Percentiles rank a stretch among this genome's conserved stretches.
These are phyloP conservation scores for Aspergillus kassunensis DNA, from an alignment of 495 filamentous ascomycete genomes.

Conservation along the genomic window DNA sequence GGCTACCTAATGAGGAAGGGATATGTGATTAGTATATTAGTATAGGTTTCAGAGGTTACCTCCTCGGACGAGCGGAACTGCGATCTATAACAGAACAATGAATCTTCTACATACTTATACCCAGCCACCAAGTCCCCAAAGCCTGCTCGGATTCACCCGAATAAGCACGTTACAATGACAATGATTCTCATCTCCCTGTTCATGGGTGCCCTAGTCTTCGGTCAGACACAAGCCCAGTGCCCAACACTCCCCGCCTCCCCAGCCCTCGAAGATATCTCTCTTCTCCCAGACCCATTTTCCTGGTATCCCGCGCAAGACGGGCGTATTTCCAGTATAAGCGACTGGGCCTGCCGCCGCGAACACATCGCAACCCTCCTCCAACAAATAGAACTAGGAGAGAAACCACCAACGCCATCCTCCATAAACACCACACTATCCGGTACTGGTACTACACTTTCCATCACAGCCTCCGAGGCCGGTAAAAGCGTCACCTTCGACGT, in stretches of 20 bases:
- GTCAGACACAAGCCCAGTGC: background rate
- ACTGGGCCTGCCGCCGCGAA: constrained; percentile 8
- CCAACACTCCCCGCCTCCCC: background rate
- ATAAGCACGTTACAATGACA: no score
- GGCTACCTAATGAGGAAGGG: no score
- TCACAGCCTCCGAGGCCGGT: background rate
- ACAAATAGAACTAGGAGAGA: constrained; percentile 3
- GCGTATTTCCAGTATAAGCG: background rate
- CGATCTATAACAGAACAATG: no score
- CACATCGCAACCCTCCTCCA: constrained; percentile 7
- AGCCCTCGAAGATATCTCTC: background rate
- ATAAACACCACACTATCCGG: background rate
- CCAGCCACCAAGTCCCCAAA: no score
- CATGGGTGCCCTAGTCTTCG: no score
- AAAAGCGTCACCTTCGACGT: constrained; percentile 6
- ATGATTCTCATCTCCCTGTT: no score
- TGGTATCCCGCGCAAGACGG: constrained; percentile 7
- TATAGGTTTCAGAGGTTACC: no score
- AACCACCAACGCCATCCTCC: background rate
- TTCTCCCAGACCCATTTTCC: constrained; percentile 6
- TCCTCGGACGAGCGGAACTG: no score
- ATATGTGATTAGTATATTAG: no score
- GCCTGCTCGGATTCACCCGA: no score
- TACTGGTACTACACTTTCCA: background rate
- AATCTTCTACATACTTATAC: no score